Conservation (phyloP, 2,329 filamentous ascomycete genomes). For the Pseudodiploospora longispora region DNA sequence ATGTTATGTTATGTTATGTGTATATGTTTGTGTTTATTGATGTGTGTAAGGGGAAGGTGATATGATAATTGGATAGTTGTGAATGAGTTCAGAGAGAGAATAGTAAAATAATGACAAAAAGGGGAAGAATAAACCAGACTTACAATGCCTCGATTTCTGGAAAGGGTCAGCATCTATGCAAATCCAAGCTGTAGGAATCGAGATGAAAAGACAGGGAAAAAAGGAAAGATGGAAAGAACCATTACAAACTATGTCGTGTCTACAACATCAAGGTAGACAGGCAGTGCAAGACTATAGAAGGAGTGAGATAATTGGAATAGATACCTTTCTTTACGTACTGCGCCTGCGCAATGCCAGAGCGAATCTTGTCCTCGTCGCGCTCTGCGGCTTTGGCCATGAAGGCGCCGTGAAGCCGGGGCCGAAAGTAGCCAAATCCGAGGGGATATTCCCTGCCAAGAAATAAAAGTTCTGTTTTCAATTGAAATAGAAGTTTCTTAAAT, state of each 20-base stretch:
- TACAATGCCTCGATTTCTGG: conserved; percentile 87
- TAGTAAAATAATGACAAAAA: too few relatives aligned
- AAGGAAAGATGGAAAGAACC: too few relatives aligned
- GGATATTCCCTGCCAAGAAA: conserved; percentile 82
- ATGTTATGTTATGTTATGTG: too few relatives aligned
- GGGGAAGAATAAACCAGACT: conserved; percentile 29
- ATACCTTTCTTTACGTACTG: conserved; percentile 90
- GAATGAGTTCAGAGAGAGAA: too few relatives aligned
- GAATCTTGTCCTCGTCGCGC: conserved; percentile 66
- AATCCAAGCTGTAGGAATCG: too few relatives aligned
- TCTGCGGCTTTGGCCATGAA: conserved; percentile 70
- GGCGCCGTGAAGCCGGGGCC: conserved; percentile 71
- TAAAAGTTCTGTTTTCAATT: conserved; percentile 58
- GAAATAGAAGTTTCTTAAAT: not conserved
- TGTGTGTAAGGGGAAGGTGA: too few relatives aligned
- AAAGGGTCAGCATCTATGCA: not conserved
- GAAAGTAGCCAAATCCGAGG: conserved; percentile 72
- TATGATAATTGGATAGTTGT: too few relatives aligned
- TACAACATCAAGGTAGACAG: not conserved
- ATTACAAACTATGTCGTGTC: too few relatives aligned
- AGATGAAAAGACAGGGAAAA: not conserved
- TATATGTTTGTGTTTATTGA: too few relatives aligned
- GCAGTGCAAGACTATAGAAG: not conserved
- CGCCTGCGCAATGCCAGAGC: conserved; percentile 64
- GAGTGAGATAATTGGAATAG: conserved; percentile 1